Evolutionary conservation across 2,329 filamentous ascomycete species (phyloP).

Genomic region (Aureobasidium sp.): DNA sequence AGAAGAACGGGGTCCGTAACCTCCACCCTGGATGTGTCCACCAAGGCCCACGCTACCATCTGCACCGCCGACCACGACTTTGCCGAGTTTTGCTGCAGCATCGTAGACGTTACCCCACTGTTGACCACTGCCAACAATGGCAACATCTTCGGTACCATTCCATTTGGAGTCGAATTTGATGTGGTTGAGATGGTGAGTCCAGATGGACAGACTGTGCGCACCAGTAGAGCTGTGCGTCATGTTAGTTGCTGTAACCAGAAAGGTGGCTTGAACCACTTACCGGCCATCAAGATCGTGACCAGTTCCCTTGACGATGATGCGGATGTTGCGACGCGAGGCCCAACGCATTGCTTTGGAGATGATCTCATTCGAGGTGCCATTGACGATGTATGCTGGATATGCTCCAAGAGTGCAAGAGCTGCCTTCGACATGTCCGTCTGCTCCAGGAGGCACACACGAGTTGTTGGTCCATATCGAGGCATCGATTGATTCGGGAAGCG

Average conservation of each 20-base stretch:
- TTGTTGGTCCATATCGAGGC: background rate
- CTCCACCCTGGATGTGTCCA: constrained; percentile 16
- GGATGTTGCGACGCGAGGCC: background rate
- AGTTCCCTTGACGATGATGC: background rate
- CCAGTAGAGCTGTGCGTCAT: background rate
- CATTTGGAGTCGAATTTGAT: background rate
- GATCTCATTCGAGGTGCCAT: background rate
- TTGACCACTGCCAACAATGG: background rate
- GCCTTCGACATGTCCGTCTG: background rate
- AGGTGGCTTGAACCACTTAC: background rate
- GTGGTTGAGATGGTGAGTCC: background rate
- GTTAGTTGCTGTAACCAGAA: background rate
- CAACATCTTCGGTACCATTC: background rate
- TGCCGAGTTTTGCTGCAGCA: background rate
- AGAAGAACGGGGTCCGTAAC: constrained; percentile 15
- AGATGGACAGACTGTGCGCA: background rate
- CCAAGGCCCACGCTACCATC: constrained; percentile 4
- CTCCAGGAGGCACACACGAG: background rate
- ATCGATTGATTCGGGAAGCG: background rate
- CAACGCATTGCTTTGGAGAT: background rate
- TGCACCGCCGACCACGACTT: background rate
- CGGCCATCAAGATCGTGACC: background rate
- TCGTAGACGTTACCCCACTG: background rate
- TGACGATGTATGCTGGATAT: background rate
- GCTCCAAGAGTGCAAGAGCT: background rate